Conservation (phyloP, 805 yeast species). For the Metschnikowia corniflorae region DNA sequence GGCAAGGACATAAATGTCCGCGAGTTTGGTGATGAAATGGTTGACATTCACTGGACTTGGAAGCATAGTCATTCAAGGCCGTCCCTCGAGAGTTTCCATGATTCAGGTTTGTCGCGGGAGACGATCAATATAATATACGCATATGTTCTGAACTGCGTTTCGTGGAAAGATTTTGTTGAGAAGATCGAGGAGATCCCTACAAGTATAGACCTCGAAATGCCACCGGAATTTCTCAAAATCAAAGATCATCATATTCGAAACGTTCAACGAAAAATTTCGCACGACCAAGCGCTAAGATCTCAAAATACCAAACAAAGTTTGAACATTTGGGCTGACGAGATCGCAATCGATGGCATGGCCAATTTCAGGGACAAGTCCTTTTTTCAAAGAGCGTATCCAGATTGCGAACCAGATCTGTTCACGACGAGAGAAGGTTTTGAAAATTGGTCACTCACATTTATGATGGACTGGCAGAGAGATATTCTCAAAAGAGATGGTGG, state of each 20-base stretch:
- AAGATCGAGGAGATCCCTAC: too few relatives aligned
- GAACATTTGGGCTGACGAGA: background rate
- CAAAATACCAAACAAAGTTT: background rate
- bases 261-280: background rate
- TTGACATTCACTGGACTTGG: background rate
- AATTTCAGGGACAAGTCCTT: background rate
- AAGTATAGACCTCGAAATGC: too few relatives aligned
- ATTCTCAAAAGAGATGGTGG: background rate
- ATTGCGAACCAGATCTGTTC: background rate
- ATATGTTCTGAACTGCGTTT: background rate
- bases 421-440: background rate
- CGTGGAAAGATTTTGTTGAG: too few relatives aligned
- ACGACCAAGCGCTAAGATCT: background rate
- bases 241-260: background rate
- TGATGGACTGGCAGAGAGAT: background rate
- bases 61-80: background rate
- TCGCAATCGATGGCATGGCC: background rate
- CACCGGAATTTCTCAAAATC: background rate
- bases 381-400: background rate
- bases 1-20: background rate
- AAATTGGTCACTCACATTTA: background rate
- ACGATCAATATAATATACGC: background rate
- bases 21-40: background rate
- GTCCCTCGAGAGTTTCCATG: background rate
- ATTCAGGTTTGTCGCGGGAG: background rate